Evolutionary conservation across 345 rosid species (phyloP), one percentile per base, ranked within the genome.

Genomic region (Citrus hindsii): DNA sequence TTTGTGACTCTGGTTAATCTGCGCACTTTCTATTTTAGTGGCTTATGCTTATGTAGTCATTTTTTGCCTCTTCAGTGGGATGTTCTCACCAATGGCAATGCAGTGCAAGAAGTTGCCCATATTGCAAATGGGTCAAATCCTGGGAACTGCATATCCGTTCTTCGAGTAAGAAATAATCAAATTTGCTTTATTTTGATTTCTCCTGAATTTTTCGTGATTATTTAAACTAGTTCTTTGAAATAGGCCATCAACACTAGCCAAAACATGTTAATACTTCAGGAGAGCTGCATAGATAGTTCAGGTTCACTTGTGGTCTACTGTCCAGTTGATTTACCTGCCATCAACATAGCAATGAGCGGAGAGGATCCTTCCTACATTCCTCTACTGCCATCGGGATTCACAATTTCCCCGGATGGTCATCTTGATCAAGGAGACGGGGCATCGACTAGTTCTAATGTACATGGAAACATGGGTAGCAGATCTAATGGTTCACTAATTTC

Each of bases 31-130:
- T 76, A 70, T 72, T 80, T 55, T 67, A 63, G 59, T 63, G 61
- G 33, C 59, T 42, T 69, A 16, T 42, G 68, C 74, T 19, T 76
- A 42, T 67, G 37, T 24, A 48, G 74, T 59, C 28, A 48, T 40
- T 78, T 18, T 72, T 56, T 78, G 67, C 25, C n/a, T 69, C 56
- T 81, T 22, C 69, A 94, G 98, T 96, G 99, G 99, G 99, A 96
- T 79, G 97, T 92, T 85, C 97, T 96, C 79, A 94, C 98, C 32
- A 89, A 87, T 48, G 93, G 98, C 59, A 91, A 89, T 67, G 90
- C 89, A 18, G 97, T 92, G 21, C 97, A 96, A 87, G 99, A 94
- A 79, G 97, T 96, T 79, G 97, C 98, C 64, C 97, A 94, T 82
- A 90, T 94, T 32, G 92, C 98, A 76, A 96, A 89, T 35, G 99